Conservation (phyloP, 1,284 basidiomycete genomes). For the Ganoderma lingzhi region DNA sequence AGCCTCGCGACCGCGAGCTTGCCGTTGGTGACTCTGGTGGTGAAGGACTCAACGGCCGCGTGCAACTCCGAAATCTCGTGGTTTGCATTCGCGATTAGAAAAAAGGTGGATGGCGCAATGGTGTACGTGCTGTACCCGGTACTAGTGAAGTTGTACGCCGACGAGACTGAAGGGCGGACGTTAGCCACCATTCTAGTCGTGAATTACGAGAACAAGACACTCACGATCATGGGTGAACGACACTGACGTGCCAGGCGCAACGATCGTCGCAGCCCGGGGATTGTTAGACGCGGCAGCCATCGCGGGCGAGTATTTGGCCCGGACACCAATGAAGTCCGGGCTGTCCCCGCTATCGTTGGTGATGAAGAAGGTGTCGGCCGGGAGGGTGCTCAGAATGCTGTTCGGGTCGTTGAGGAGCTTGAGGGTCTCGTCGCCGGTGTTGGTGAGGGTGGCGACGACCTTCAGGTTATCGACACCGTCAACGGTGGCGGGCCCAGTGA, state of each 20-base stretch:
- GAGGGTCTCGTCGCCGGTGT: not conserved
- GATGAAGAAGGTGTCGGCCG: not conserved
- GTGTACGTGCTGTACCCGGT: not conserved
- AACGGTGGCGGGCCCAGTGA: not conserved
- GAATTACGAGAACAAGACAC: not conserved
- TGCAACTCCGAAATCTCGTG: not conserved
- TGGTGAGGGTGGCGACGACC: not conserved
- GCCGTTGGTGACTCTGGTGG: not conserved
- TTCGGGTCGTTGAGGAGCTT: not conserved
- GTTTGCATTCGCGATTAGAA: not conserved
- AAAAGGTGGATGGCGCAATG: not conserved
- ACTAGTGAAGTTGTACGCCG: not conserved
- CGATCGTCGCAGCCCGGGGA: not conserved
- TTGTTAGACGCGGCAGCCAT: not conserved
- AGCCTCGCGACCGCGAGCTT: not conserved
- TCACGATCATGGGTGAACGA: not conserved
- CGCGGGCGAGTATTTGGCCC: not conserved
- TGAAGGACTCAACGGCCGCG: not conserved
- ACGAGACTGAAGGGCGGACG: not conserved
- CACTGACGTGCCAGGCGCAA: not conserved
- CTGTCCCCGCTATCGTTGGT: not conserved
- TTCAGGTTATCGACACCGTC: not conserved
- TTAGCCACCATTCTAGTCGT: too few species aligned
- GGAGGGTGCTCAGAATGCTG: not conserved
- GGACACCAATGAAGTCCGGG: not conserved